phyloP scores from a whole-genome alignment of 306 rosid genomes.

The Leucaena leucocephala region DNA sequence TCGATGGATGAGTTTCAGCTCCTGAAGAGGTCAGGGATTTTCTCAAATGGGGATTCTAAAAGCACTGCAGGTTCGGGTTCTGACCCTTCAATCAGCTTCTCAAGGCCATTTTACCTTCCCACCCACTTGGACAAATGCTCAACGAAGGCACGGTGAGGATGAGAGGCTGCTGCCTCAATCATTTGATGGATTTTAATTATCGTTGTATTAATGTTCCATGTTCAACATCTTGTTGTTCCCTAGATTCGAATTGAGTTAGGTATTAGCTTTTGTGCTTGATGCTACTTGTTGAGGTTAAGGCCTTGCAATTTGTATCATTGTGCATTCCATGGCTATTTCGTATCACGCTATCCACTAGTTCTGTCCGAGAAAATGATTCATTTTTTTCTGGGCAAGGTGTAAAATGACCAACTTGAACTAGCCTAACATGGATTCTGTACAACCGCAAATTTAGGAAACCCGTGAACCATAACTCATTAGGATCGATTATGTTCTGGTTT shows the following conservation, averaged over 20 bases:
- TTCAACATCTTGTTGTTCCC: slow-evolving; percentile 80
- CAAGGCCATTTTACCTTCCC: slow-evolving; percentile 63
- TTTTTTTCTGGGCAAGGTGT: neutral
- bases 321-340: slow-evolving; percentile 20
- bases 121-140: slow-evolving; percentile 56
- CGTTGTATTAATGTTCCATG: slow-evolving; percentile 41
- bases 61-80: slow-evolving; percentile 82
- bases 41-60: slow-evolving; percentile 75
- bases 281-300: slow-evolving; percentile 29
- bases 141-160: slow-evolving; percentile 45
- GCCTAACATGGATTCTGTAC: neutral
- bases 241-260: slow-evolving; percentile 35
- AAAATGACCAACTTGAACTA: slow-evolving; percentile 12
- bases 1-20: slow-evolving; percentile 96
- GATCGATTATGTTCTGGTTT: neutral
- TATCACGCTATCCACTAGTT: neutral
- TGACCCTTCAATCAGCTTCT: slow-evolving; percentile 65
- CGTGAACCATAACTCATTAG: neutral
- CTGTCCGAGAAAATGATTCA: slow-evolving; percentile 8
- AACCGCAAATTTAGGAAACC: neutral
- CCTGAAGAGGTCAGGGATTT: slow-evolving; percentile 60
- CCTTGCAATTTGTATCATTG: slow-evolving; percentile 40
- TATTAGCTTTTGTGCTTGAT: slow-evolving; percentile 40
- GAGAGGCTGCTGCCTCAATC: slow-evolving; percentile 11
- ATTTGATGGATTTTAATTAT: slow-evolving; percentile 27